Evolutionary conservation across 768 basidiomycete genomes (phyloP), one percentile per base, ranked within the genome.

Genomic region (Lactarius pseudohatsudake): DNA sequence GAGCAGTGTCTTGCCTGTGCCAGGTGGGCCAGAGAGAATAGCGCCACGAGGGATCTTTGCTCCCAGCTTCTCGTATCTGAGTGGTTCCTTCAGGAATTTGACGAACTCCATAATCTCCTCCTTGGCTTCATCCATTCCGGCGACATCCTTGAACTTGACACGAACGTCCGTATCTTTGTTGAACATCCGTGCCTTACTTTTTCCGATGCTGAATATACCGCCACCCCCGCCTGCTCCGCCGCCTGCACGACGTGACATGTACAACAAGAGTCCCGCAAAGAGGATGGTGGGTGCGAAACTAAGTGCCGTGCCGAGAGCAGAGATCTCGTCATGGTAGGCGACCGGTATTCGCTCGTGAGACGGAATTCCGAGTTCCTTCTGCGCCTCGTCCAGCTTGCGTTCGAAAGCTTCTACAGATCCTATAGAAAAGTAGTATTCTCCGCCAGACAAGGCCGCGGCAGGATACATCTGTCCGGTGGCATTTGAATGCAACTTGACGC

Each of bases 61-160:
- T 66, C 97, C 97, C 47, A 99, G 85, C 71, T 88, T 93, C 79
- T 98, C 93, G 80, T 97, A 99, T 76, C 90, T 91, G 36, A 86
- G 79, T 15, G 97, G 97, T 64, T 98, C 91, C 80, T 98, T 98
- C 74, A 99, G 81, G 81, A 99, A 98, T 72, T 97, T 96, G 76
- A 99, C 97, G 72, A 98, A 99, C 76, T 99, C 97, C 93, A 98
- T 96, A 72, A 99, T 96, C 80, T 99, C 97, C 81, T 96, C 92
- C 82, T 99, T 99, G 54, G 96, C 97, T 78, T 99, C 97, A 79
- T 99, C 97, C 96, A 98, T 98, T 43, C 97, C 97, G 16, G 97
- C 97, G 20, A 99, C 94, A 75, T 99, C 95, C 79, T 88, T 88
- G 81, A 99, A 99, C 76, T 91, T 91, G 73, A 91, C 87, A 75